Conservation (phyloP, 2,329 filamentous ascomycete genomes). For the Sporothrix sp. region DNA sequence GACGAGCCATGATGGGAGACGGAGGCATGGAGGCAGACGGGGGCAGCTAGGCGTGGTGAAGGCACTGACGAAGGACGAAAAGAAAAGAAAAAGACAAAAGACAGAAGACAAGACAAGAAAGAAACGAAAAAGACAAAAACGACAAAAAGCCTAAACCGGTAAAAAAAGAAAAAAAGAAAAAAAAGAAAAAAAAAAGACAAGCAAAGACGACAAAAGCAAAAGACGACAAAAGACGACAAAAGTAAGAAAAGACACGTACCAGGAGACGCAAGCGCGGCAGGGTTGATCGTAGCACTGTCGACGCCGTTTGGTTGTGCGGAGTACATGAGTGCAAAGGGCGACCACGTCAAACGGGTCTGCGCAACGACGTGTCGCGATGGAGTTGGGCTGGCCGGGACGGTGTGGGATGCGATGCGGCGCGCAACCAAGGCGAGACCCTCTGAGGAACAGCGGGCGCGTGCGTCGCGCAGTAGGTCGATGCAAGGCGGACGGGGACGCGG, state of each 20-base stretch:
- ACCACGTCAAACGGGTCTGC: constrained; percentile 36
- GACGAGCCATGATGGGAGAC: too few relatives aligned
- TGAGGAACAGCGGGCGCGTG: constrained; percentile 24
- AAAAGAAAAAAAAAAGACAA: not conserved
- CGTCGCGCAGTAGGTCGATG: constrained; percentile 30
- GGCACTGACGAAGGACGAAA: not conserved
- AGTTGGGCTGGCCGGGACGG: constrained; percentile 38
- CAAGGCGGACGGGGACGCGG: constrained; percentile 24
- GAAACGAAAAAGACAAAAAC: not conserved
- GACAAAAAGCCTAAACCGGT: not conserved
- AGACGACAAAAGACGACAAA: not conserved
- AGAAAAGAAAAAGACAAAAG: not conserved
- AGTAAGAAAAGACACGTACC: constrained; percentile 42
- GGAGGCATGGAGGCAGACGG: too few relatives aligned
- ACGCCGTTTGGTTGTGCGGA: constrained; percentile 61
- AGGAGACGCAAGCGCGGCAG: constrained; percentile 66
- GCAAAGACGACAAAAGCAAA: not conserved
- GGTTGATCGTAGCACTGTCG: constrained; percentile 85
- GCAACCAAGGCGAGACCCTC: constrained; percentile 18
- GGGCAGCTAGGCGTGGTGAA: too few relatives aligned
- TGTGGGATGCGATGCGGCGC: constrained; percentile 22
- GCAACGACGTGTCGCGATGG: constrained; percentile 53
- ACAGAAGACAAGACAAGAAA: not conserved
- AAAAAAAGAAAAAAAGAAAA: not conserved
- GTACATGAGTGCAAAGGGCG: constrained; percentile 42